phyloP scores from a whole-genome alignment of 805 yeast species.

The Barnettozyma californica region DNA sequence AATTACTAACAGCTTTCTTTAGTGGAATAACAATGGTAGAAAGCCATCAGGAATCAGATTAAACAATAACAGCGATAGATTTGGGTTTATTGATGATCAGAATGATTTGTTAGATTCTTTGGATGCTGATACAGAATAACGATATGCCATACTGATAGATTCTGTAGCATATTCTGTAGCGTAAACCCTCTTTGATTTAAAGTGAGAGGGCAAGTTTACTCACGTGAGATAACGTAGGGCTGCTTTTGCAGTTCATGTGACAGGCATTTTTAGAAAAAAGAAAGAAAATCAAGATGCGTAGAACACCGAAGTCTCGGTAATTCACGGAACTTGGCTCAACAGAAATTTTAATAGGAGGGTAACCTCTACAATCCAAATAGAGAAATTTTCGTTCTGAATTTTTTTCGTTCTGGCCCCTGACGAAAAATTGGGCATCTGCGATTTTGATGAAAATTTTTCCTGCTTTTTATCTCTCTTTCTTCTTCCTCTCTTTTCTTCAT shows the following conservation, averaged over 20 bases:
- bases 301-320: too few species aligned
- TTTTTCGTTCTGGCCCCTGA: not conserved
- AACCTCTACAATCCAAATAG: not conserved
- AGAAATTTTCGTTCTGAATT: not conserved
- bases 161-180: too few species aligned
- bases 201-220: not conserved
- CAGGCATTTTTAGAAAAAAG: not conserved
- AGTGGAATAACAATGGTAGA: constrained; percentile 15
- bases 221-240: constrained; percentile 2
- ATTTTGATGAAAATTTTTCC: constrained; percentile 5
- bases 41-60: constrained; percentile 15
- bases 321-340: not conserved
- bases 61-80: constrained; percentile 26
- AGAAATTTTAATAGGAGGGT: not conserved
- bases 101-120: constrained; percentile 36
- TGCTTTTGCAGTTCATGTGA: not conserved
- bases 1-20: constrained; percentile 11
- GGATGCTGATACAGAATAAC: constrained; percentile 25
- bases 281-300: not conserved
- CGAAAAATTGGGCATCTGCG: not conserved
- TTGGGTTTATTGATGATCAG: constrained; percentile 35
- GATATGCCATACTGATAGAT: not conserved
- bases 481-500: not conserved
- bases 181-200: too few species aligned
- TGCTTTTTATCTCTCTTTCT: constrained; percentile 1